phyloP scores from a whole-genome alignment of 129 eudicot species.

The Apium graveolens region DNA sequence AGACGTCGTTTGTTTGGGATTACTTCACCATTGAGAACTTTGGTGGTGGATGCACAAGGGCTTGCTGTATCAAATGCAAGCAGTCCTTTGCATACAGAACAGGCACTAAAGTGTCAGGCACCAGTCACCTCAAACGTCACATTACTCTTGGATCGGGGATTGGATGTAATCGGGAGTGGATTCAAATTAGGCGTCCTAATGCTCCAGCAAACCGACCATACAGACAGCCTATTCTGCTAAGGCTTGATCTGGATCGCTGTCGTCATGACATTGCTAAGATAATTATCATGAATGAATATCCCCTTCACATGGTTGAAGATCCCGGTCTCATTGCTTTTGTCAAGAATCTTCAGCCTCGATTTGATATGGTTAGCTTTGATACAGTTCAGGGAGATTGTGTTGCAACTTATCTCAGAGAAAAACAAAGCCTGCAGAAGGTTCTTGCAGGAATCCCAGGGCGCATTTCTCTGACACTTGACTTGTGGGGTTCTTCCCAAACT shows the following conservation, averaged over 20 bases:
- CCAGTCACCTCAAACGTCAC: slow-evolving; percentile 94
- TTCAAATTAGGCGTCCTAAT: slow-evolving; percentile 9
- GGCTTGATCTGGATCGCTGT: slow-evolving; percentile 53
- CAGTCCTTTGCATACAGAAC: slow-evolving; percentile 84
- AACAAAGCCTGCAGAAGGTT: slow-evolving; percentile 48
- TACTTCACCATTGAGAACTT: slow-evolving; percentile 72
- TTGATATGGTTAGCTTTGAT: slow-evolving; percentile 67
- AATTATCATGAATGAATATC: slow-evolving; percentile 88
- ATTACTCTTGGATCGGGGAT: slow-evolving; percentile 73
- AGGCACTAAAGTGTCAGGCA: slow-evolving; percentile 77
- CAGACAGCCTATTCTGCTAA: slow-evolving; percentile 30
- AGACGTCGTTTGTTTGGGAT: slow-evolving; percentile 85
- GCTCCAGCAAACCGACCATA: slow-evolving; percentile 57
- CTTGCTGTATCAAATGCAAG: slow-evolving; percentile 71
- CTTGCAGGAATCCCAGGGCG: slow-evolving; percentile 74
- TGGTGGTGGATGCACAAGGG: slow-evolving; percentile 57
- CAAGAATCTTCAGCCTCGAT: slow-evolving; percentile 76
- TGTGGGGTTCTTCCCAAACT: slow-evolving; percentile 61
- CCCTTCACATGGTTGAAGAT: slow-evolving; percentile 86
- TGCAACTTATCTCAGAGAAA: slow-evolving; percentile 63
- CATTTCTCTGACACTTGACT: slow-evolving; percentile 58
- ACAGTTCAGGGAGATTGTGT: slow-evolving; percentile 85
- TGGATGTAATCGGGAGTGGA: slow-evolving; percentile 42
- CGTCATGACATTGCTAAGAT: slow-evolving; percentile 77
- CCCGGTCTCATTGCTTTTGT: slow-evolving; percentile 69